These are phyloP conservation scores for Stephanodiscus minutulus DNA, from an alignment of 108 stramenopile species.

Conservation along the genomic window DNA sequence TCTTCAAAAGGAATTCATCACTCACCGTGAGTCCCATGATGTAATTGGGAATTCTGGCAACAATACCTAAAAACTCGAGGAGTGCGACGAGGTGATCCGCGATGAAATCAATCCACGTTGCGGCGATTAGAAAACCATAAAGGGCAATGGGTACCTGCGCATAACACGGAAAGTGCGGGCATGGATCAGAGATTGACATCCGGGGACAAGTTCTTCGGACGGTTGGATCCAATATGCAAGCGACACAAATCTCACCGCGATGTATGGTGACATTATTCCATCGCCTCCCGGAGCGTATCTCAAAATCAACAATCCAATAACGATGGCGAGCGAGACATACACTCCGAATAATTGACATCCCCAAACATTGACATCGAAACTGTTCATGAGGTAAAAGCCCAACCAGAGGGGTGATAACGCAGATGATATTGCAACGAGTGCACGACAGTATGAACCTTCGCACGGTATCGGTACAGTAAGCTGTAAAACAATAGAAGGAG, in stretches of 20 bases:
- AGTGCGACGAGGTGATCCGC: slow-evolving; percentile 58
- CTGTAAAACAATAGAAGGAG: slow-evolving; percentile 7
- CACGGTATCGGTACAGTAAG: slow-evolving; percentile 53
- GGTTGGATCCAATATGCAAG: not conserved
- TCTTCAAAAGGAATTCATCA: no score
- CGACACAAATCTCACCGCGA: slow-evolving; percentile 21
- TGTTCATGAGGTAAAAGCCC: slow-evolving; percentile 34
- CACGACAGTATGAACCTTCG: slow-evolving; percentile 56
- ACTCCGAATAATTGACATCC: slow-evolving; percentile 28
- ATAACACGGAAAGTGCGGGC: not conserved
- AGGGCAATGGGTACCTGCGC: slow-evolving; percentile 50
- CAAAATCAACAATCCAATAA: slow-evolving; percentile 40
- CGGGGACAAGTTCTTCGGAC: not conserved
- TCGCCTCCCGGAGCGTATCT: slow-evolving; percentile 47
- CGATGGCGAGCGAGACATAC: slow-evolving; percentile 14
- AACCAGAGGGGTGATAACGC: slow-evolving; percentile 54
- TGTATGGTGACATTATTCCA: slow-evolving; percentile 29
- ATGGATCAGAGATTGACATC: not conserved
- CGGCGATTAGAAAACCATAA: slow-evolving; percentile 61
- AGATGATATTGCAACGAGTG: slow-evolving; percentile 48
- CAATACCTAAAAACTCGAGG: slow-evolving; percentile 58
- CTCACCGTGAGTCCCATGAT: slow-evolving; percentile 67
- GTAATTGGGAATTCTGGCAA: slow-evolving; percentile 47
- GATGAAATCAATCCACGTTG: slow-evolving; percentile 77
- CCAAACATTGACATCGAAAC: slow-evolving; percentile 42